These are phyloP conservation scores for Suillus occidentalis DNA, from an alignment of 768 basidiomycete species.

Conservation along the genomic window DNA sequence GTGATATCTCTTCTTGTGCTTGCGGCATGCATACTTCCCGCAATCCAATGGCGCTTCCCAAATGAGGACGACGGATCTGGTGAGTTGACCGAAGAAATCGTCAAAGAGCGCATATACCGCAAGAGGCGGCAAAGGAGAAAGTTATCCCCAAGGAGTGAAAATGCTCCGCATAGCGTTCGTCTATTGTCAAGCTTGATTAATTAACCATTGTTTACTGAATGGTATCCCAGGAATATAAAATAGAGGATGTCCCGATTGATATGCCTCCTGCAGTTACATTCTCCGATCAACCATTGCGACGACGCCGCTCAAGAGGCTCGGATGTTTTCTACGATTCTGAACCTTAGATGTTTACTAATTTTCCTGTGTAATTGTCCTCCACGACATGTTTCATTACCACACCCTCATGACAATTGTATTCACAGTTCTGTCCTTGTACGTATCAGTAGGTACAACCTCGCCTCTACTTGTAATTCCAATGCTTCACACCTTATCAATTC, in stretches of 20 bases:
- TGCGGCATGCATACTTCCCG: slow-evolving; percentile 54
- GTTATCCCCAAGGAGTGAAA: slow-evolving; percentile 17
- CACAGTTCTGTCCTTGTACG: slow-evolving; percentile 17
- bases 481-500: neutral
- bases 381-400: neutral
- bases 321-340: slow-evolving; percentile 32
- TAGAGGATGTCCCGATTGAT: slow-evolving; percentile 27
- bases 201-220: slow-evolving; percentile 13
- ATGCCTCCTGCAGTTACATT: slow-evolving; percentile 31
- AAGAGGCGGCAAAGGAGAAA: slow-evolving; percentile 19
- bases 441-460: neutral
- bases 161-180: slow-evolving; percentile 25
- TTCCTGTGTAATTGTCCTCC: neutral
- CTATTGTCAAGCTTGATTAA: neutral
- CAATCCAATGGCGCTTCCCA: slow-evolving; percentile 30
- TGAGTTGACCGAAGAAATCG: slow-evolving; percentile 8
- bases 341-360: slow-evolving; percentile 17
- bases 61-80: slow-evolving; percentile 15
- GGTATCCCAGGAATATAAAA: slow-evolving; percentile 23
- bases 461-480: slow-evolving; percentile 4
- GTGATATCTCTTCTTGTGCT: slow-evolving; percentile 46
- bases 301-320: slow-evolving; percentile 45
- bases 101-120: slow-evolving; percentile 18
- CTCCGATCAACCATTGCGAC: slow-evolving; percentile 38
- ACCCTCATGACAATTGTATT: slow-evolving; percentile 16